A percentile compares a stretch with the other conserved stretches of the same genome.
phyloP scores from a whole-genome alignment of 164 flowering plant species.

The Berberis vulgaris region DNA sequence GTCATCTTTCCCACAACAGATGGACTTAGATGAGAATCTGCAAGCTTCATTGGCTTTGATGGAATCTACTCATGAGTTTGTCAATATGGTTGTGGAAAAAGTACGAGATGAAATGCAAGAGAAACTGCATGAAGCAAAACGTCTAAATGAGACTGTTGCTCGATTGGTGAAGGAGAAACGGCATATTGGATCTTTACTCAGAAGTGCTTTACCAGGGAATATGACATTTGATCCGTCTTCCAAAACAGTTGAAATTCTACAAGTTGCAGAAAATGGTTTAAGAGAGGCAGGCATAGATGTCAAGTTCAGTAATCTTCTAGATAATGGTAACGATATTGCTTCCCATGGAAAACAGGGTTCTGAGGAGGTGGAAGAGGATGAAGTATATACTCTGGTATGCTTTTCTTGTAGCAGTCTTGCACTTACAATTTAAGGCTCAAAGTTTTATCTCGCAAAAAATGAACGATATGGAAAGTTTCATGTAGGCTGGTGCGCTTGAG shows the following conservation, averaged over 20 bases:
- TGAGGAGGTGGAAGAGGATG: constrained; percentile 47
- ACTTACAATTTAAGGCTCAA: neutral
- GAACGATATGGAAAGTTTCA: neutral
- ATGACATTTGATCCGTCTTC: constrained; percentile 39
- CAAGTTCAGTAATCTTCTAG: constrained; percentile 36
- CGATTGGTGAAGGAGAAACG: constrained; percentile 71
- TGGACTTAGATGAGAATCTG: constrained; percentile 71
- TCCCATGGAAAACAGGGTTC: constrained; percentile 22
- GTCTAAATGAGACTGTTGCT: constrained; percentile 54
- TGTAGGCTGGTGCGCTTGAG: constrained; percentile 88
- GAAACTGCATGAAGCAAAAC: constrained; percentile 40
- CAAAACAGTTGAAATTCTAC: constrained; percentile 50
- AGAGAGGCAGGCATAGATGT: constrained; percentile 67
- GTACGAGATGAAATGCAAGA: constrained; percentile 47
- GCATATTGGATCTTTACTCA: constrained; percentile 76
- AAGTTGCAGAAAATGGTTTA: constrained; percentile 82
- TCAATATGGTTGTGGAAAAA: constrained; percentile 36
- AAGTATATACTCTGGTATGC: constrained; percentile 67
- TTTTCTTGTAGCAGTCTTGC: neutral
- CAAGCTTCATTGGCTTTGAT: constrained; percentile 72
- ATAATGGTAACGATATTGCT: constrained; percentile 20
- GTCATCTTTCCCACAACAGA: constrained; percentile 70
- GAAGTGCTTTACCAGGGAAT: constrained; percentile 75
- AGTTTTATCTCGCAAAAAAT: neutral
- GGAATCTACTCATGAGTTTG: constrained; percentile 58